Base-by-base conservation (phyloP, 208 protist genomes). In the Leishmania braziliensis region DNA sequence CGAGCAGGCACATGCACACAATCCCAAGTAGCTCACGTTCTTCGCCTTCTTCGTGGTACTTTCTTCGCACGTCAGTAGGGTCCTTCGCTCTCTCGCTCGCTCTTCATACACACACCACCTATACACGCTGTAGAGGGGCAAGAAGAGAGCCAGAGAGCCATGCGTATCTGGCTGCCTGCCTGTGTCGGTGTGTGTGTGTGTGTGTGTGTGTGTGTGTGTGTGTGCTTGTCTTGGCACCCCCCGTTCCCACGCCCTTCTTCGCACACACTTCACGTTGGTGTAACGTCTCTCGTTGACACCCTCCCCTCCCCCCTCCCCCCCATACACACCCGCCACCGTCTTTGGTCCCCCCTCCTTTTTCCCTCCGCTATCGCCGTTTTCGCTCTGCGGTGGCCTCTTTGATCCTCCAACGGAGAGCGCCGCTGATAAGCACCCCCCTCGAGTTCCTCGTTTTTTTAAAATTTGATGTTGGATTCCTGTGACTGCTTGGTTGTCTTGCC, bases 121-220 rank as follows among this genome's bases (percentile, higher is more conserved):
- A 39, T 66, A 66, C 60, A 66, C 60, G 29, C 12, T 39, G n/a
- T 66, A 14, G 60, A 36, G 26, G 60, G 20, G 60, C n/a, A 36
- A 66, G 23, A 63, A 33, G 10, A 66, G 29, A n/a, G 26, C 33
- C n/a, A n/a, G 6, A 66, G 60, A 18, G n/a, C 3, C 10, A 10
- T 8, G 66, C 43, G 39, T 39, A 39, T 75, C 48, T 58, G 50
- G 1, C 14, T 62, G 50, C 20, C 26, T 58, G 70, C 14, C 12
- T 51, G 68, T 51, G 69, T 56, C 23, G 43, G 50, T 46, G 9
- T 23, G 16, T 75, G n/a, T 75, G 48, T 75, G 29, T 75, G 5
- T 54, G 1, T 65, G 69, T 51, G 68, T 51, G 48, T 56, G 14
- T 75, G 71, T 75, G 26, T 75, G 48, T 75, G 50, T 74, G 5